Evolutionary conservation across 192 early-diverging fungal species (phyloP), one percentile per base, ranked within the genome.

Genomic region (Fimicolochytrium jonesii): DNA sequence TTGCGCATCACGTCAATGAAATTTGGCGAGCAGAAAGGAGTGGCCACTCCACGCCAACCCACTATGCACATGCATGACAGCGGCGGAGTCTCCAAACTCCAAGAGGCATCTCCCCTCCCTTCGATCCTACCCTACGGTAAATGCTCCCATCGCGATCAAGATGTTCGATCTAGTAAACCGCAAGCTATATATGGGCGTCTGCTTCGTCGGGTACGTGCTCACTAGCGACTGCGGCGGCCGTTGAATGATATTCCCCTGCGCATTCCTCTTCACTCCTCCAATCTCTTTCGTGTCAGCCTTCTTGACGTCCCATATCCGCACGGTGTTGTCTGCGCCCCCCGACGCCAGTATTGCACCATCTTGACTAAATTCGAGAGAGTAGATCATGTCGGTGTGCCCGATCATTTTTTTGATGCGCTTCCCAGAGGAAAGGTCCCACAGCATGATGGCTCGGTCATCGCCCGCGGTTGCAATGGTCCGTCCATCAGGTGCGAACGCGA

Each of bases 401-500:
- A 76, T 75, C 80, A 99, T 72, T 35, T 78, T 82, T 58, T 94
- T 92, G 68, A 99, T 82, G 31, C 82, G 70, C 39, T 81, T 85
- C 11, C 94, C 95, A 0, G 83, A 86, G 5, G 86, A 88, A 15
- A 99, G 70, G 70, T 99, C 97, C 95, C 97, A 97, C 20, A 99
- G 69, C 57, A 77, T 85, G 62, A 99, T 81, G 0, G 77, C 71
- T 32, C 81, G 68, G 55, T 92, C 90, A n/a, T 88, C 89, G n/a
- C 89, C 89, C 2, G 90, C 91, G 6, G 92, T 88, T 4, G 97
- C 97, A 78, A 98, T 81, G 39, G 83, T 76, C 42, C 87, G 79
- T 13, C 97, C 97, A 69, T 99, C 90, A 1, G 92, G 92, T 1
- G 97, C 93, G 34, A 99, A 74, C 5, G 94, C 92, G 49, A 97